Conservation (phyloP, 768 basidiomycete genomes). For the Mycena galopus region DNA sequence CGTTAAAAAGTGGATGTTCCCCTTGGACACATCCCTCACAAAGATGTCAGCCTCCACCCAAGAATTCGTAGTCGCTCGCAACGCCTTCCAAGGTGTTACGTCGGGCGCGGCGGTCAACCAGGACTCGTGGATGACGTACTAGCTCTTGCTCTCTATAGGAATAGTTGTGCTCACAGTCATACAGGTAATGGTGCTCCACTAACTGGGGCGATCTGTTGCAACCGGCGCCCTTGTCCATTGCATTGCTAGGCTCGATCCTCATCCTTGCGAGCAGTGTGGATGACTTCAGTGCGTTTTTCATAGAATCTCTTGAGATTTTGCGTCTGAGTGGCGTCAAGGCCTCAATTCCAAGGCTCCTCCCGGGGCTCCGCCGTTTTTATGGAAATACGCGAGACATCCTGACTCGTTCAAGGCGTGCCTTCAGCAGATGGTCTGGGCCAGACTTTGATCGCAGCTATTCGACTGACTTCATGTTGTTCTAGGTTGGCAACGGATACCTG, state of each 20-base stretch:
- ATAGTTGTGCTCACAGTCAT: neutral
- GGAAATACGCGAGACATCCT: neutral
- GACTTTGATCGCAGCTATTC: neutral
- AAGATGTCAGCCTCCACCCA: no score
- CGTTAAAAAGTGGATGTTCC: no score
- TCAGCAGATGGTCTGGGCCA: neutral
- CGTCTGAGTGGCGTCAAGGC: neutral
- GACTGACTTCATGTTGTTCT: neutral
- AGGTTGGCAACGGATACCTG: constrained; percentile 9
- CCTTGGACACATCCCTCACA: no score
- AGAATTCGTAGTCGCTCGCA: no score
- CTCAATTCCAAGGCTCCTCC: neutral
- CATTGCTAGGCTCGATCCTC: constrained; percentile 2
- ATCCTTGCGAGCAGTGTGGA: constrained; percentile 1
- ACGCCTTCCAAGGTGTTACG: no score
- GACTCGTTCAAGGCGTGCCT: constrained; percentile 2
- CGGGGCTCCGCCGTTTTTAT: neutral
- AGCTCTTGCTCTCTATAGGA: neutral
- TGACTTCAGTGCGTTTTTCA: neutral
- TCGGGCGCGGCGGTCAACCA: neutral
- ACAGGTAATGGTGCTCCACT: constrained; percentile 11
- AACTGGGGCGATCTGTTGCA: constrained; percentile 11
- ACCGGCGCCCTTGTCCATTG: constrained; percentile 6
- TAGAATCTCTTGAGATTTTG: neutral
- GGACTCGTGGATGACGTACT: constrained; percentile 6